Percentiles rank a stretch among this genome's conserved stretches.
Conservation (phyloP, 225 moss, liverwort and hornwort species). For the Physcomitrellopsis africana region DNA sequence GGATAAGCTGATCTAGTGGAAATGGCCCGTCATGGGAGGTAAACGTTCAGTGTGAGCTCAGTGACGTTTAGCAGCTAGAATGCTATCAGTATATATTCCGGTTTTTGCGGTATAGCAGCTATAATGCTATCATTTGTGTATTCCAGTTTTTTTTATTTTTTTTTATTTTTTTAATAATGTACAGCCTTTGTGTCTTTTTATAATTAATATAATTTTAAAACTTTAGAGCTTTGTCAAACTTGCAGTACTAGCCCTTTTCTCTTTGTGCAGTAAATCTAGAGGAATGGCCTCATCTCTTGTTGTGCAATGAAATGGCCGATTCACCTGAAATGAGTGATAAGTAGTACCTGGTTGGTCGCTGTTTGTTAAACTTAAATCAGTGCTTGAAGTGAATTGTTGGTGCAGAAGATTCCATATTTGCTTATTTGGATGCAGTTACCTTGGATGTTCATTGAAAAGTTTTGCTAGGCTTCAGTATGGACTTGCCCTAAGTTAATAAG, state of each 20-base stretch:
- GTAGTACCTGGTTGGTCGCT: neutral
- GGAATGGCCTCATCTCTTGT: conserved; percentile 15
- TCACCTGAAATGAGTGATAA: neutral
- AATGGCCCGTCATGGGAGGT: conserved; percentile 22
- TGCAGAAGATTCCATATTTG: neutral
- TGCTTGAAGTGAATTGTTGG: conserved; percentile 6
- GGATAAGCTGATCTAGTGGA: conserved; percentile 28
- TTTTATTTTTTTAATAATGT: too few species aligned
- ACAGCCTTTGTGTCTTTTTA: conserved; percentile 19
- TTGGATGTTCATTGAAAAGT: too few species aligned
- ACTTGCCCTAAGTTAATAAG: too few species aligned
- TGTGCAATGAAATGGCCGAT: conserved; percentile 27
- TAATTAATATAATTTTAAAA: conserved; percentile 42
- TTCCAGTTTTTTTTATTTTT: neutral
- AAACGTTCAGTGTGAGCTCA: conserved; percentile 28
- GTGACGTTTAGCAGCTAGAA: conserved; percentile 17
- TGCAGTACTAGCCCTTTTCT: conserved; percentile 18
- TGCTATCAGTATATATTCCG: conserved; percentile 18
- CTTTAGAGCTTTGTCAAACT: conserved; percentile 18
- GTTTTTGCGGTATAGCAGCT: conserved; percentile 18
- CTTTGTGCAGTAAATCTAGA: conserved; percentile 11
- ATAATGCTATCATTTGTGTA: neutral
- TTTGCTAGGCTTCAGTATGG: too few species aligned
- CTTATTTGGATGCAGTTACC: too few species aligned
- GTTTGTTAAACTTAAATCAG: neutral